These are phyloP conservation scores for Omphalea diandra DNA, from an alignment of 441 rosid genomes.

Conservation along the genomic window DNA sequence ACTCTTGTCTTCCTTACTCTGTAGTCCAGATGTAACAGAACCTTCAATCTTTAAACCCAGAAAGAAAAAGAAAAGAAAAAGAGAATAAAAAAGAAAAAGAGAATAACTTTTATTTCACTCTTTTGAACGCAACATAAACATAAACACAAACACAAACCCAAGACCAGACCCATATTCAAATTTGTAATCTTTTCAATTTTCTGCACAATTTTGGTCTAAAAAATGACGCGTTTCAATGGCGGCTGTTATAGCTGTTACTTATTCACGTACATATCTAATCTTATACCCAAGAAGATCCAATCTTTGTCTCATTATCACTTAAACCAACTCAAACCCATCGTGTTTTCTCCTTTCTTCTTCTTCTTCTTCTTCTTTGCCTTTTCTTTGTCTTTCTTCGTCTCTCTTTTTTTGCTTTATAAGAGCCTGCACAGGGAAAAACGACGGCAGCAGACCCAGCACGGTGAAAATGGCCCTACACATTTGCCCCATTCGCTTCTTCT, in stretches of 20 bases:
- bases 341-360: conserved; percentile 40
- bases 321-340: conserved; percentile 31
- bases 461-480: conserved; percentile 33
- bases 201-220: conserved; percentile 18
- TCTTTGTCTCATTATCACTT: not conserved
- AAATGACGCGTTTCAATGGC: conserved; percentile 54
- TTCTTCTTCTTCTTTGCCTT: conserved; percentile 38
- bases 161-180: too few species aligned
- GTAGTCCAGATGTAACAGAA: not conserved
- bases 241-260: conserved; percentile 32
- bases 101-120: too few species aligned
- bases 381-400: conserved; percentile 22
- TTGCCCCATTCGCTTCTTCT: conserved; percentile 52
- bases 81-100: too few species aligned
- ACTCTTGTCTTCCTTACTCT: not conserved
- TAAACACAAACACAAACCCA: too few species aligned
- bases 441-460: conserved; percentile 14
- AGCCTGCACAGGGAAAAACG: conserved; percentile 26
- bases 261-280: conserved; percentile 16
- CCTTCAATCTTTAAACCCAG: conserved; percentile 2
- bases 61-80: too few species aligned
- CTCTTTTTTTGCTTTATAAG: conserved; percentile 34
- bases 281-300: conserved; percentile 8
- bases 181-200: too few species aligned
- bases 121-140: too few species aligned